Evolutionary conservation across 768 basidiomycete species (phyloP).

Genomic region (Chiua virens): DNA sequence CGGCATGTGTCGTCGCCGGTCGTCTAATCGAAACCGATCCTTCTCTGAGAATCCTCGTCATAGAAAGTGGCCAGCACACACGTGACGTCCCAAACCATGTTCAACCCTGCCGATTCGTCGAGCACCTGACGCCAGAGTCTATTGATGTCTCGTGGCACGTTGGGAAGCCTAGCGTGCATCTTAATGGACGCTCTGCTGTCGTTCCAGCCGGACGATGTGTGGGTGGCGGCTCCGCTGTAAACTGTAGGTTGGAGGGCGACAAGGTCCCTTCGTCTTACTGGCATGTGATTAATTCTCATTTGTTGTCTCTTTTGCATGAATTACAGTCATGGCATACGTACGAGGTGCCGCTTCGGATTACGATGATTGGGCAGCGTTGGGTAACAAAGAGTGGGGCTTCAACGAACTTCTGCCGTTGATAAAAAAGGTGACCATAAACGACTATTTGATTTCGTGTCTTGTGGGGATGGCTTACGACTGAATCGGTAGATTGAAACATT

Average conservation of each 20-base stretch:
- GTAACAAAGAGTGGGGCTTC: slow-evolving; percentile 23
- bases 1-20: slow-evolving; percentile 51
- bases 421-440: slow-evolving; percentile 15
- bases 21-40: slow-evolving; percentile 56
- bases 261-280: too few relatives aligned
- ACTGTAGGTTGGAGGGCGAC: too few relatives aligned
- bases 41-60: slow-evolving; percentile 52
- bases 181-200: slow-evolving; percentile 43
- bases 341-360: slow-evolving; percentile 24
- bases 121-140: slow-evolving; percentile 38
- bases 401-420: slow-evolving; percentile 24
- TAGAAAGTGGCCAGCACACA: slow-evolving; percentile 59
- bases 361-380: slow-evolving; percentile 23
- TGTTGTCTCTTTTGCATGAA: too few relatives aligned
- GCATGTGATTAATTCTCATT: too few relatives aligned
- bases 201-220: slow-evolving; percentile 50
- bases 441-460: too few relatives aligned
- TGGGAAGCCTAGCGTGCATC: slow-evolving; percentile 40
- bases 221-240: slow-evolving; percentile 28
- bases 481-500: too few relatives aligned
- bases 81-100: slow-evolving; percentile 44
- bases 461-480: too few relatives aligned
- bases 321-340: slow-evolving; percentile 15
- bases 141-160: slow-evolving; percentile 45
- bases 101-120: slow-evolving; percentile 53